Conservation (phyloP, 257 asterid species). For the Solanum etuberosum region DNA sequence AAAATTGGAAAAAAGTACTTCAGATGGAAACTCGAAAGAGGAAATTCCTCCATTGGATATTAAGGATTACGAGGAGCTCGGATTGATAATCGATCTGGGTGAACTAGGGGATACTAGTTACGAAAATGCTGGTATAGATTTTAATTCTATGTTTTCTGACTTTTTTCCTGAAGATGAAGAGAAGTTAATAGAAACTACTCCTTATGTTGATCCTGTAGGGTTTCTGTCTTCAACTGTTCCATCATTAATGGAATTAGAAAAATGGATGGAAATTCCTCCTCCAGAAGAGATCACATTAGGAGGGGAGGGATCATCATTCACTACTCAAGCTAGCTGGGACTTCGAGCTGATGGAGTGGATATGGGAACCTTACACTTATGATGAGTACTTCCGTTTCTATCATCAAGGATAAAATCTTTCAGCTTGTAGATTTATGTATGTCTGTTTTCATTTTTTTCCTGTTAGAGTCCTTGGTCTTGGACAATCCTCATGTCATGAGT, state of each 20-base stretch:
- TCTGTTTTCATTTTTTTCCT: neutral
- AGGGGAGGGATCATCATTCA: neutral
- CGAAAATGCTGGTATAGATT: neutral
- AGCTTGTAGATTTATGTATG: neutral
- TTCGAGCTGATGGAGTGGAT: neutral
- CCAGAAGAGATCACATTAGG: neutral
- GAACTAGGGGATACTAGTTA: neutral
- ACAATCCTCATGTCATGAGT: neutral
- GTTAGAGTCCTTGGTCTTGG: neutral
- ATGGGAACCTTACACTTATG: neutral
- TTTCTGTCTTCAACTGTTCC: neutral
- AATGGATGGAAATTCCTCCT: neutral
- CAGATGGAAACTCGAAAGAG: neutral
- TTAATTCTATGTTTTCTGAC: neutral
- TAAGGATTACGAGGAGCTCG: neutral
- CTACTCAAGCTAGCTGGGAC: neutral
- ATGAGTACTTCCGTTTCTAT: neutral
- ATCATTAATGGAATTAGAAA: neutral
- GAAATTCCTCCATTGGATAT: neutral
- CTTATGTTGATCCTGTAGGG: neutral
- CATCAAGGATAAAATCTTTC: neutral
- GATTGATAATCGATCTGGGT: neutral
- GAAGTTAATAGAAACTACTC: neutral
- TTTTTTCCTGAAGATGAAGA: neutral
- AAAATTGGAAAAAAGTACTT: neutral